A percentile compares a stretch with the other conserved stretches of the same genome.
These are phyloP conservation scores for Trichoderma simmonsii DNA, from an alignment of 2,329 filamentous ascomycete species.

Conservation along the genomic window DNA sequence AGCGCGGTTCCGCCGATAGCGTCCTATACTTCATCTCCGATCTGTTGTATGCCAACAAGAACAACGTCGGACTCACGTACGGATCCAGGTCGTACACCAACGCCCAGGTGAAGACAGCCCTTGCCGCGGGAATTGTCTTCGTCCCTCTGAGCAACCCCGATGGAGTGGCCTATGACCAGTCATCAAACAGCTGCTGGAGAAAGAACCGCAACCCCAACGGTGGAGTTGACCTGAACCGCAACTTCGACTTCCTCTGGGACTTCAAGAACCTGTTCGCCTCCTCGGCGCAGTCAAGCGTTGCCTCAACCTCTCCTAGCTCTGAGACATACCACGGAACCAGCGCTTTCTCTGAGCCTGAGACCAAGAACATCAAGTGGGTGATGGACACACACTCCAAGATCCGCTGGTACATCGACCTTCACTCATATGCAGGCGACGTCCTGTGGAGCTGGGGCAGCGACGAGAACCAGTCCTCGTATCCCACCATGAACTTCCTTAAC, in stretches of 20 bases:
- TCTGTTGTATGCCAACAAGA: conserved; percentile 51
- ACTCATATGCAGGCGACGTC: conserved; percentile 51
- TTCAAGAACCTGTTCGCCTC: conserved; percentile 43
- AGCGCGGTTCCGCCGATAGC: conserved; percentile 55
- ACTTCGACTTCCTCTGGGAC: conserved; percentile 59
- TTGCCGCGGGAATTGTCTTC: conserved; percentile 52
- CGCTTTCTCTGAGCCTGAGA: conserved; percentile 55
- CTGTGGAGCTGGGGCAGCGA: conserved; percentile 59
- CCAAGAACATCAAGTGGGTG: conserved; percentile 51
- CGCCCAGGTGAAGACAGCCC: conserved; percentile 48
- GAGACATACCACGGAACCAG: conserved; percentile 50
- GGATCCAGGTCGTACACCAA: conserved; percentile 50
- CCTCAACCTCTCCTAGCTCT: conserved; percentile 38
- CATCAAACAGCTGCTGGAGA: conserved; percentile 50
- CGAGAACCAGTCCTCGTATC: conserved; percentile 44
- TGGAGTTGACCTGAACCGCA: conserved; percentile 54
- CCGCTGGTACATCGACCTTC: conserved; percentile 57
- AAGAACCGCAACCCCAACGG: conserved; percentile 52
- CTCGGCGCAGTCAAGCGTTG: conserved; percentile 35
- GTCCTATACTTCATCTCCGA: conserved; percentile 58
- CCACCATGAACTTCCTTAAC: conserved; percentile 52
- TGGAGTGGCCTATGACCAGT: conserved; percentile 51
- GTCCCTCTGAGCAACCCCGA: conserved; percentile 54
- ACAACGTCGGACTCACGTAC: conserved; percentile 48
- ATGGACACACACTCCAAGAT: conserved; percentile 48